A percentile compares a stretch with the other conserved stretches of the same genome.
These are phyloP conservation scores for Iberis amara DNA, from an alignment of 441 rosid species.

Conservation along the genomic window DNA sequence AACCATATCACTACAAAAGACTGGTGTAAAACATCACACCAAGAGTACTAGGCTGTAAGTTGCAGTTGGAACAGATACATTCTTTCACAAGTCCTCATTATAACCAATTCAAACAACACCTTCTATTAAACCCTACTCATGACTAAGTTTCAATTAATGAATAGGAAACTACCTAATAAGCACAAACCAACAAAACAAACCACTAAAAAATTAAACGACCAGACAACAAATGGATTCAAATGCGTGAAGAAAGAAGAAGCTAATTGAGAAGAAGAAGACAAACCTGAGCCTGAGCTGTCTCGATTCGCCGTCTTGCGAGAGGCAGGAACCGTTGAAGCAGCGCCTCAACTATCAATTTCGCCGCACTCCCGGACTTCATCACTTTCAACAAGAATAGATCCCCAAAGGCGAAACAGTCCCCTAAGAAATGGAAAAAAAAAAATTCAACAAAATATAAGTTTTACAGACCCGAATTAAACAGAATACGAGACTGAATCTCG, in stretches of 20 bases:
- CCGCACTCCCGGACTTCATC: conserved; percentile 92
- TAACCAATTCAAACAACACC: conserved; percentile 1
- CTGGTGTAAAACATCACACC: not conserved
- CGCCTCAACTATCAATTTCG: conserved; percentile 93
- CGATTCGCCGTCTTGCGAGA: conserved; percentile 96
- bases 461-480: conserved; percentile 16
- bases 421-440: not conserved
- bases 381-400: conserved; percentile 27
- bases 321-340: conserved; percentile 94
- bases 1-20: conserved; percentile 7
- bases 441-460: conserved; percentile 8
- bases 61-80: conserved; percentile 6
- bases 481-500: conserved; percentile 18
- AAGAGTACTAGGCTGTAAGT: conserved; percentile 2
- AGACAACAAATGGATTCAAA: not conserved
- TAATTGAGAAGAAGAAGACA: conserved; percentile 15
- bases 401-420: conserved; percentile 13
- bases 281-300: conserved; percentile 99
- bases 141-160: not conserved
- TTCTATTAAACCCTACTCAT: conserved; percentile 19
- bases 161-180: conserved; percentile 8
- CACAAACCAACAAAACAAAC: conserved; percentile 7
- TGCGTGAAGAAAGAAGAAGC: not conserved
- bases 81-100: conserved; percentile 10
- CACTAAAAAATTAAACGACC: not conserved